These are phyloP conservation scores for Clarireedia homoeocarpa DNA, from an alignment of 2,329 filamentous ascomycete species.

Conservation along the genomic window DNA sequence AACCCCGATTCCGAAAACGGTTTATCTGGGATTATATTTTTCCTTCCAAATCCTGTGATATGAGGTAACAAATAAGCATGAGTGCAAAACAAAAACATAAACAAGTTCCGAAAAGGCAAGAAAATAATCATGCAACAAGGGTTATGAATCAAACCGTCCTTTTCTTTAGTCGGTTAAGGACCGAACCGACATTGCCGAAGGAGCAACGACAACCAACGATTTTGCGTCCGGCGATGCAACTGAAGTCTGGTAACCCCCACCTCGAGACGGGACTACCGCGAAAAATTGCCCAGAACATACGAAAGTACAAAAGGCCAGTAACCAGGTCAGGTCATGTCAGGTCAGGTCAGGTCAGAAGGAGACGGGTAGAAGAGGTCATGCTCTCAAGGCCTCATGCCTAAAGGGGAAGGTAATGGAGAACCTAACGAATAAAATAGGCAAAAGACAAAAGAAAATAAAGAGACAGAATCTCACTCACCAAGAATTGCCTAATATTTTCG, in stretches of 20 bases:
- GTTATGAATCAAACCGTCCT: too few species aligned
- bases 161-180: background rate
- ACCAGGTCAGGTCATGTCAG: background rate
- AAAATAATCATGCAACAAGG: background rate
- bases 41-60: conserved; percentile 83
- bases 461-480: conserved; percentile 57
- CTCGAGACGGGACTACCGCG: background rate
- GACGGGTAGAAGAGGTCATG: background rate
- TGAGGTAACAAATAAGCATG: background rate
- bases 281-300: background rate
- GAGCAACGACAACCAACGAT: conserved; percentile 4
- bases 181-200: conserved; percentile 6
- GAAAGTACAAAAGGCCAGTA: background rate
- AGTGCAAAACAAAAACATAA: background rate
- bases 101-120: background rate
- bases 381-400: background rate
- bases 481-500: conserved; percentile 86
- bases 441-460: conserved; percentile 13
- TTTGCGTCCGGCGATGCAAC: background rate
- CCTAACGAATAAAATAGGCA: conserved; percentile 7
- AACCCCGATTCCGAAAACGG: too few species aligned
- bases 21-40: conserved; percentile 58
- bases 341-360: background rate
- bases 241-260: background rate
- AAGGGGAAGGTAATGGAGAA: background rate